Base-by-base conservation (phyloP, 1,139 yeast species). In the Candida glucosophila region DNA sequence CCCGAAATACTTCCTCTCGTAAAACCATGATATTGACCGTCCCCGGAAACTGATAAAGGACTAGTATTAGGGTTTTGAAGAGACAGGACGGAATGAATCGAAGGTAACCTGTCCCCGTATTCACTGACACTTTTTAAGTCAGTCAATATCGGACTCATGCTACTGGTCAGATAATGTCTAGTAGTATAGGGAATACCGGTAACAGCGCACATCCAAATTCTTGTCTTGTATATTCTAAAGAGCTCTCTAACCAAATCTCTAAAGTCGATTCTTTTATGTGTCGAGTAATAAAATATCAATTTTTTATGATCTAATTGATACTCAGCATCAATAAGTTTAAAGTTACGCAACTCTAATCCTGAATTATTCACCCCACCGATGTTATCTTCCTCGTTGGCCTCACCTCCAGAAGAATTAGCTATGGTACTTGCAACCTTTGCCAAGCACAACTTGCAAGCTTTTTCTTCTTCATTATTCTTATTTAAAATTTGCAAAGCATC, bases 121-220 rank as follows among this genome's bases (percentile, higher is more conserved):
- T n/a, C n/a, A n/a, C n/a, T n/a, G n/a, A n/a, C n/a, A n/a, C n/a
- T n/a, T n/a, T n/a, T n/a, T n/a, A n/a, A n/a, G n/a, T n/a, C n/a
- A n/a, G n/a, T n/a, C n/a, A n/a, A n/a, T n/a, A n/a, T n/a, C n/a
- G n/a, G n/a, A n/a, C n/a, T n/a, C n/a, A n/a, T n/a, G n/a, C n/a
- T n/a, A n/a, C n/a, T n/a, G n/a, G n/a, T n/a, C n/a, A n/a, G n/a
- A n/a, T n/a, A n/a, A 12, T 31, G 29, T 12, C 26, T 28, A 12
- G 33, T 26, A 12, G 29, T 30, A 35, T 41, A 53, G 9, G 61
- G 60, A 19, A 52, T 40, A 5, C 60, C 61, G 31, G 41, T 47
- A 14, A 86, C 85, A 3, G 96, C 93, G 60, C 96, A 88, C 76
- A 88, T 74, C 98, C 98, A 92, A 43, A 90, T 90, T 43, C 98